Evolutionary conservation across 169 alveolate species (phyloP), one percentile per base, ranked within the genome.

Genomic region (Babesia ovata): DNA sequence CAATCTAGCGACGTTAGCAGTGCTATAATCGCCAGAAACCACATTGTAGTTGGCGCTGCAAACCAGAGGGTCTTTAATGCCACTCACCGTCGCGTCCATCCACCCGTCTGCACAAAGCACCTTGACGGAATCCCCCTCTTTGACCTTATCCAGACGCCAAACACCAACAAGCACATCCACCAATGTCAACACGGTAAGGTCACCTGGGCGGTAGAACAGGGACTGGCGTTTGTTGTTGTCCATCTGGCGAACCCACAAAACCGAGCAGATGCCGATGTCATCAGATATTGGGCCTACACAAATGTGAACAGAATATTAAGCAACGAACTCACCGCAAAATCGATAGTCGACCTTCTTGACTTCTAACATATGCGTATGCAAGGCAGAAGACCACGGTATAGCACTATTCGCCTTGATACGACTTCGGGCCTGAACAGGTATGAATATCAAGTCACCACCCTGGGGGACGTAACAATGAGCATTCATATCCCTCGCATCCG

Each of bases 391-490:
- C 76, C 76, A 67, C 29, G n/a, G 8, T 16, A 65, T 19, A 0
- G 65, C 65, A 16, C 13, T 54, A 56, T 67, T 67, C 7, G 76
- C 76, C 54, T 52, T 50, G 17, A 67, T n/a, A 9, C 16, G 6
- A 4, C 67, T 56, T n/a, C 33, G 1, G 29, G 58, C 24, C 73
- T 48, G 73, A 2, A 13, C 52, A 4, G 65, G 75, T 11, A 79
- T 75, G 7, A 79, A 21, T 12, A 67, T 16, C n/a, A 57, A 29
- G n/a, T 79, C 87, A 14, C 87, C 87, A 17, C 61, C 70, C 61
- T 79, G 87, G 14, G 78, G 81, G 29, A 42, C 45, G 48, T 65
- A 79, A 14, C 16, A 11, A 24, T 19, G 7, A 6, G 59, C 63
- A 11, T 14, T 14, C n/a, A 14, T 24, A 13, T 56, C 71, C 24